Percentiles rank a stretch among this genome's conserved stretches.
These are phyloP conservation scores for Echeveria elegans DNA, from an alignment of 164 flowering plant genomes.

Conservation along the genomic window DNA sequence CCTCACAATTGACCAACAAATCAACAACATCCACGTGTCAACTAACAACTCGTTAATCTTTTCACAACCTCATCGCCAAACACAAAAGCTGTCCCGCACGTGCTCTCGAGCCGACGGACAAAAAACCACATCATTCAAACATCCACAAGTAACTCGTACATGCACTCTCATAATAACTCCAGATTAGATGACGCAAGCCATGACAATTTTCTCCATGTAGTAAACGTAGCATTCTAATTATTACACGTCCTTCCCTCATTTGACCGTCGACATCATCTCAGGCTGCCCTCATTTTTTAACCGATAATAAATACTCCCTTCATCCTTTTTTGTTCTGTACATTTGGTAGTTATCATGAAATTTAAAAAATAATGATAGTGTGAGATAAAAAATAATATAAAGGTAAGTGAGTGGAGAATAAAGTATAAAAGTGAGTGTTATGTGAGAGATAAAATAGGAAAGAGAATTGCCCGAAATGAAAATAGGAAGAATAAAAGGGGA, in stretches of 20 bases:
- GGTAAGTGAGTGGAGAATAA: no score
- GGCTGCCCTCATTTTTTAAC: neutral
- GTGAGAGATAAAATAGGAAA: no score
- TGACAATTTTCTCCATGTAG: neutral
- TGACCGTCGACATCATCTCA: neutral
- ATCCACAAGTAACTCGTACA: neutral
- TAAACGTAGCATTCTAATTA: neutral
- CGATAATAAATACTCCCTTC: no score
- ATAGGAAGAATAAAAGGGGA: no score
- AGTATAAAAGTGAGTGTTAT: no score
- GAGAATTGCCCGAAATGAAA: no score
- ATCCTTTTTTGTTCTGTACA: no score
- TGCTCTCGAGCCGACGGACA: neutral
- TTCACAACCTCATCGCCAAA: neutral
- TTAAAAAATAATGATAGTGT: no score
- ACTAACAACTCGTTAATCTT: neutral
- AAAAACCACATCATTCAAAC: neutral
- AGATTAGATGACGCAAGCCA: conserved; percentile 5
- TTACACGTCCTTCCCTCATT: neutral
- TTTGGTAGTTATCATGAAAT: no score
- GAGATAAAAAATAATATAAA: no score
- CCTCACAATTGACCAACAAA: neutral
- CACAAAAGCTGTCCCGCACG: neutral
- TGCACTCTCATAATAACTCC: neutral
- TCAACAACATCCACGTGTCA: neutral